A percentile compares a stretch with the other conserved stretches of the same genome.
Conservation (phyloP, 805 yeast species). For the Vanderwaltozyma verrucispora region DNA sequence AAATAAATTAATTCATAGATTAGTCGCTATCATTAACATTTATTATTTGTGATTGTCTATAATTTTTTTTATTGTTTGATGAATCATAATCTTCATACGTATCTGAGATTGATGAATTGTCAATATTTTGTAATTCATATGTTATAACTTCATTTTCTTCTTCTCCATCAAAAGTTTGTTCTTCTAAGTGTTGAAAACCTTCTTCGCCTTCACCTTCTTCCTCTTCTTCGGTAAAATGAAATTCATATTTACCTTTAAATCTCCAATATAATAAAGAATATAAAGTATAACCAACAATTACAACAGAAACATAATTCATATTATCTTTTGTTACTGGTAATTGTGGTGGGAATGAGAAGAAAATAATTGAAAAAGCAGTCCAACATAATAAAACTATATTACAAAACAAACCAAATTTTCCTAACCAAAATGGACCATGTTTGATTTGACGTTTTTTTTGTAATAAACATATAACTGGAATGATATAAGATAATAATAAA, state of each 20-base stretch:
- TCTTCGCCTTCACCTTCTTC: conserved; percentile 12
- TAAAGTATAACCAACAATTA: conserved; percentile 36
- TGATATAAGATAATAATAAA: conserved; percentile 45
- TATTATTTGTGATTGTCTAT: no score
- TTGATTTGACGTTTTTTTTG: conserved; percentile 32
- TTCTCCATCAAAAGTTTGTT: no score
- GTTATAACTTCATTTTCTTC: no score
- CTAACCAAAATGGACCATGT: conserved; percentile 63
- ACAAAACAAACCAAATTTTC: conserved; percentile 40
- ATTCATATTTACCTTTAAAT: conserved; percentile 28
- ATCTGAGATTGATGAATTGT: no score
- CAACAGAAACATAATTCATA: conserved; percentile 62
- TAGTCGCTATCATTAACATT: no score
- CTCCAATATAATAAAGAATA: conserved; percentile 46
- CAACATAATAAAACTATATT: conserved; percentile 44
- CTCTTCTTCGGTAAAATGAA: conserved; percentile 24
- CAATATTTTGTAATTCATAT: no score
- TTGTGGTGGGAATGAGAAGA: conserved; percentile 54
- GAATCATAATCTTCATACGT: no score
- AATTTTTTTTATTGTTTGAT: no score
- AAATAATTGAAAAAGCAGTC: conserved; percentile 48
- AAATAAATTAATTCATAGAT: no score
- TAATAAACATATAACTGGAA: conserved; percentile 45
- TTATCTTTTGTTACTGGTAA: conserved; percentile 51
- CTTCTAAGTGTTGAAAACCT: background rate